A percentile compares a stretch with the other conserved stretches of the same genome.
phyloP scores from a whole-genome alignment of 140 eudicot genomes.

The Ambrosia hybrid region DNA sequence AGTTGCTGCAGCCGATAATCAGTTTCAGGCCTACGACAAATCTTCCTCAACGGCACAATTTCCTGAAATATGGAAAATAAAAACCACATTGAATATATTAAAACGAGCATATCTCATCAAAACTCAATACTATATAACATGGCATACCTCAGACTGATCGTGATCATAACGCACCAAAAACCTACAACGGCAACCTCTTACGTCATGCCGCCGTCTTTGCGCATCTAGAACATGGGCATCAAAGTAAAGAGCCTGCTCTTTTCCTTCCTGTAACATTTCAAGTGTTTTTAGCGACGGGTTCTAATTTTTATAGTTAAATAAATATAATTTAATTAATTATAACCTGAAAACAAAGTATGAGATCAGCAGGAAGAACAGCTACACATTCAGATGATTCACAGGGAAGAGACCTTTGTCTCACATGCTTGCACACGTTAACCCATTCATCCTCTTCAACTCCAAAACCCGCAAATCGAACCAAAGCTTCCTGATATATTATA shows the following conservation, averaged over 20 bases:
- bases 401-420: slow-evolving; percentile 95
- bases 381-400: slow-evolving; percentile 93
- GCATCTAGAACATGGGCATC: slow-evolving; percentile 97
- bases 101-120: neutral
- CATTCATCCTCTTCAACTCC: slow-evolving; percentile 98
- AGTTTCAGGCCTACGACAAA: slow-evolving; percentile 89
- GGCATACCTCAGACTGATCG: slow-evolving; percentile 79
- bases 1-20: slow-evolving; percentile 84
- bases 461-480: slow-evolving; percentile 95
- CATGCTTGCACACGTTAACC: slow-evolving; percentile 74
- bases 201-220: slow-evolving; percentile 93
- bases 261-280: slow-evolving; percentile 70
- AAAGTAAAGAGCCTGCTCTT: slow-evolving; percentile 97
- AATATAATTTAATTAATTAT: neutral
- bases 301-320: neutral
- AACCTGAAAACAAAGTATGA: slow-evolving; percentile 96
- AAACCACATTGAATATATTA: neutral
- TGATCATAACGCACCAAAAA: slow-evolving; percentile 92
- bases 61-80: slow-evolving; percentile 46
- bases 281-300: neutral
- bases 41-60: slow-evolving; percentile 76
- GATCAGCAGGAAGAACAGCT: slow-evolving; percentile 87
- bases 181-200: slow-evolving; percentile 95
- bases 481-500: slow-evolving; percentile 60
- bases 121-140: neutral